Evolutionary conservation across 306 rosid genomes (phyloP).

Genomic region (Potentilla sterilis): DNA sequence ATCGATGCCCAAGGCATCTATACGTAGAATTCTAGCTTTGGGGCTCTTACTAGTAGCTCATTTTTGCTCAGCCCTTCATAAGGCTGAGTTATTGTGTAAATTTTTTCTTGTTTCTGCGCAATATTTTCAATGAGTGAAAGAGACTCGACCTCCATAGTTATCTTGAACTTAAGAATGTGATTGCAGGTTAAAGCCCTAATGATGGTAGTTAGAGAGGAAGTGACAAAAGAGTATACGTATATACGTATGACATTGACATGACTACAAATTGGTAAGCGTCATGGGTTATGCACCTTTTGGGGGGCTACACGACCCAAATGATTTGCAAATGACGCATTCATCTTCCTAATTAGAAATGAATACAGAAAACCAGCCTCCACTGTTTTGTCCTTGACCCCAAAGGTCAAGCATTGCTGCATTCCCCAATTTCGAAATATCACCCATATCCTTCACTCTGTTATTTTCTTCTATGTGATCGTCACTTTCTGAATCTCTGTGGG

Average conservation of each 20-base stretch:
- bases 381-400: not conserved
- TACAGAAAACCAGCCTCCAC: not conserved
- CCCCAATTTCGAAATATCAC: not conserved
- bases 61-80: too few relatives aligned
- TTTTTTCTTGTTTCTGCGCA: too few relatives aligned
- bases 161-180: not conserved
- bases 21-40: too few relatives aligned
- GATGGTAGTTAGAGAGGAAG: not conserved
- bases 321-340: not conserved
- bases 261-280: not conserved
- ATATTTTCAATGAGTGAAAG: not conserved
- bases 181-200: not conserved
- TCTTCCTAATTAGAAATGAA: not conserved
- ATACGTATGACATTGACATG: not conserved
- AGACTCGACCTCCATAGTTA: not conserved
- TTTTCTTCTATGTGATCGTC: not conserved
- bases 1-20: too few relatives aligned
- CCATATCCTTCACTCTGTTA: not conserved
- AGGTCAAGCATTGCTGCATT: not conserved
- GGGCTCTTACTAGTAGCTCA: too few relatives aligned
- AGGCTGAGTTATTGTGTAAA: too few relatives aligned
- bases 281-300: not conserved
- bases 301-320: not conserved
- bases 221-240: not conserved
- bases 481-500: not conserved